phyloP scores from a whole-genome alignment of 441 rosid species.

The Jatropha podagrica region DNA sequence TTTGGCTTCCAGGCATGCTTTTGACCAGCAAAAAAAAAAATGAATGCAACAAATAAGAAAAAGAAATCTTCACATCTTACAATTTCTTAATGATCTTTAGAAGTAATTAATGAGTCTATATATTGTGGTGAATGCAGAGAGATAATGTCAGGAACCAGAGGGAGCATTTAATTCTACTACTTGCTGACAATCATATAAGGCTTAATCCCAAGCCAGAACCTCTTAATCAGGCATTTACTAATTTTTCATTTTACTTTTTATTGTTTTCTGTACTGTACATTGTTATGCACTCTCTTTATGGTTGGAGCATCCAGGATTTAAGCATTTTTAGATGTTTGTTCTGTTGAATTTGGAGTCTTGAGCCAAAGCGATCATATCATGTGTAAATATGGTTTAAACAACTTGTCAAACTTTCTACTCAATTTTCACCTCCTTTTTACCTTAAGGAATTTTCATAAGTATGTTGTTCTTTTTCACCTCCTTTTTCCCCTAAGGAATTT shows the following conservation, averaged over 20 bases:
- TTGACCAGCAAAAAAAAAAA: conserved; percentile 13
- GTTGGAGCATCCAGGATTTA: neutral
- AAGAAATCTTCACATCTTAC: neutral
- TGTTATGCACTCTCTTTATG: neutral
- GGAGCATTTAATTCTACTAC: conserved; percentile 90
- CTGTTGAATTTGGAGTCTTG: conserved; percentile 7
- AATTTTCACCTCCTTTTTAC: neutral
- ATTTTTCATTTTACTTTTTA: conserved; percentile 15
- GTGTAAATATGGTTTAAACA: neutral
- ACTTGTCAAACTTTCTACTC: neutral
- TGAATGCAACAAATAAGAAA: conserved; percentile 4
- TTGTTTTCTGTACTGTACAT: neutral
- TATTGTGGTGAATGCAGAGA: conserved; percentile 51
- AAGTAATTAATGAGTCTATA: conserved; percentile 16
- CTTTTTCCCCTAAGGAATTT: no score
- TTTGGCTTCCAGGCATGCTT: conserved; percentile 93
- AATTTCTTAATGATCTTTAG: conserved; percentile 10
- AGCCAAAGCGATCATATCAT: neutral
- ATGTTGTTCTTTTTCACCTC: neutral
- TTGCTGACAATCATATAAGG: conserved; percentile 86
- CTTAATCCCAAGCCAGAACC: conserved; percentile 93
- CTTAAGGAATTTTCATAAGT: neutral
- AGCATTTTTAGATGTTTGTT: neutral
- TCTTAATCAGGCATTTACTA: conserved; percentile 67
- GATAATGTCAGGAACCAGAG: conserved; percentile 97